Conservation (phyloP, 2,329 filamentous ascomycete genomes). For the Nigrospora oryzae region DNA sequence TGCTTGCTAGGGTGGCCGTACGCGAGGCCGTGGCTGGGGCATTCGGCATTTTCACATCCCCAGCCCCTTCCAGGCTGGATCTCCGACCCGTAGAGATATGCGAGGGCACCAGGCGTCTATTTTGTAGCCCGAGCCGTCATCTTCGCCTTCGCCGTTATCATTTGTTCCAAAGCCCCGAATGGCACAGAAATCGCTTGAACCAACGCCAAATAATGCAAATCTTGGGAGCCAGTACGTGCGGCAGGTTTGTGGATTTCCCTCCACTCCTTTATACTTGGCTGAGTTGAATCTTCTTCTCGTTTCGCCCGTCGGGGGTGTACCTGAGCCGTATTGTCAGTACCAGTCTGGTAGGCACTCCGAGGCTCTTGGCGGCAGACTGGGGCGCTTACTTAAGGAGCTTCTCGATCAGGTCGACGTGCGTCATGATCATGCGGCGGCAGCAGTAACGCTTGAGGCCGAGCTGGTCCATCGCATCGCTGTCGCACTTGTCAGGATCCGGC, state of each 20-base stretch:
- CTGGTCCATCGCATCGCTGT: conserved; percentile 90
- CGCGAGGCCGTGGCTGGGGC: too few relatives aligned
- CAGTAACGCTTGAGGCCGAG: conserved; percentile 93
- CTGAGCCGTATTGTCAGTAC: conserved; percentile 23
- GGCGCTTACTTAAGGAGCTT: conserved; percentile 79
- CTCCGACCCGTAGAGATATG: too few relatives aligned
- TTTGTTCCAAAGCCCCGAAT: not conserved
- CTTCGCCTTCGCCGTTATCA: not conserved
- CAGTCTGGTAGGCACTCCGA: not conserved
- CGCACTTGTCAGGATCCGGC: conserved; percentile 12
- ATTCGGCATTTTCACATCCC: too few relatives aligned
- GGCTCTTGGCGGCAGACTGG: not conserved
- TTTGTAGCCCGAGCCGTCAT: not conserved
- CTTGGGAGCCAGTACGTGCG: conserved; percentile 2
- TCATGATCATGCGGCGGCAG: conserved; percentile 99
- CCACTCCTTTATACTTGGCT: conserved; percentile 11
- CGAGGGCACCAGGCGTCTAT: not conserved
- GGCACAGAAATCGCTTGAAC: conserved; percentile 11
- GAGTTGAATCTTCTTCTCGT: conserved; percentile 50
- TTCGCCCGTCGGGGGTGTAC: conserved; percentile 55
- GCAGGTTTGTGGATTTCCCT: not conserved
- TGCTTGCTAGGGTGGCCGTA: too few relatives aligned
- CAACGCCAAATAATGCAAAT: conserved; percentile 22
- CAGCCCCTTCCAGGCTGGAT: too few relatives aligned
- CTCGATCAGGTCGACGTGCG: conserved; percentile 96